Evolutionary conservation across 306 rosid species (phyloP).

Genomic region (Quercus agrifolia): DNA sequence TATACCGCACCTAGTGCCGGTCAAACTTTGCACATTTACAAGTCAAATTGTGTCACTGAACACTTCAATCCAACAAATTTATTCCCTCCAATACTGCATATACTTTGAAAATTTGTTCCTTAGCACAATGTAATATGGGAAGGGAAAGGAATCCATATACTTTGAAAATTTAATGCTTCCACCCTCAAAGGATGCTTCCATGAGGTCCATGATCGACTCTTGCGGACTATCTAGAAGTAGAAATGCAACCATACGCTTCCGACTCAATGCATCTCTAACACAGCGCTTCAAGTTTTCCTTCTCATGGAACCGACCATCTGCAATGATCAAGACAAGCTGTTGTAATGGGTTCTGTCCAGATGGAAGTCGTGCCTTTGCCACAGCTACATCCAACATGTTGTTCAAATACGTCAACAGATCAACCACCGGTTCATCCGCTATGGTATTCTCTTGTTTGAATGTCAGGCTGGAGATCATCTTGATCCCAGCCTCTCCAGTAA

Average conservation of each 20-base stretch:
- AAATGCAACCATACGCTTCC: slow-evolving; percentile 82
- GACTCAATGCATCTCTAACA: slow-evolving; percentile 50
- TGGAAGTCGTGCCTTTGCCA: slow-evolving; percentile 69
- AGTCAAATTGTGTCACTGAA: neutral
- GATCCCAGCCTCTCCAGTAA: neutral
- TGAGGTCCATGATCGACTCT: slow-evolving; percentile 62
- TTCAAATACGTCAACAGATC: slow-evolving; percentile 71
- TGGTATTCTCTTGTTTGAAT: slow-evolving; percentile 83
- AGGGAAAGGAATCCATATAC: slow-evolving; percentile 86
- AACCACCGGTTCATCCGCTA: slow-evolving; percentile 66
- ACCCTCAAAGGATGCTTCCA: slow-evolving; percentile 57
- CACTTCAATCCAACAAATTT: neutral
- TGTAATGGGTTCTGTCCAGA: slow-evolving; percentile 77
- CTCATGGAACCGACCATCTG: slow-evolving; percentile 77
- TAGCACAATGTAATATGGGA: slow-evolving; percentile 72
- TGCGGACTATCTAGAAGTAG: slow-evolving; percentile 69
- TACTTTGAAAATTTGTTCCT: no score
- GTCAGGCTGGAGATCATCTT: slow-evolving; percentile 86
- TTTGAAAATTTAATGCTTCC: slow-evolving; percentile 35
- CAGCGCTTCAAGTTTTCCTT: slow-evolving; percentile 61
- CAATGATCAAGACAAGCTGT: slow-evolving; percentile 83
- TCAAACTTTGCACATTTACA: neutral
- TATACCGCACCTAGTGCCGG: no score
- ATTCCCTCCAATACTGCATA: slow-evolving; percentile 53
- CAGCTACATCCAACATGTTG: slow-evolving; percentile 61